phyloP scores from a whole-genome alignment of 768 basidiomycete genomes.

The Calvatia gigantea region DNA sequence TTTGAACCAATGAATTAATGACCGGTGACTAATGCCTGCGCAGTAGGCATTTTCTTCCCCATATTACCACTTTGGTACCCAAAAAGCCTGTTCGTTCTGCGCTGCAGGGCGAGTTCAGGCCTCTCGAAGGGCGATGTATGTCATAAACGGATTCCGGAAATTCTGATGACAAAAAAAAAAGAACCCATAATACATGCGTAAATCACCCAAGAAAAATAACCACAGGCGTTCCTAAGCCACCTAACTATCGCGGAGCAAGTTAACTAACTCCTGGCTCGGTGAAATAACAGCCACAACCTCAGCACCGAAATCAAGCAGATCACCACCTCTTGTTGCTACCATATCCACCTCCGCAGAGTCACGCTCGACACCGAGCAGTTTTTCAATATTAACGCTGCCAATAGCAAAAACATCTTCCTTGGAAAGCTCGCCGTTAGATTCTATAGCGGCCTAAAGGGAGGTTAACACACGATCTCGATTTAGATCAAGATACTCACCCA shows the following conservation, averaged over 20 bases:
- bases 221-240: neutral
- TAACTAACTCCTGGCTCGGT: constrained; percentile 34
- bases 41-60: no score
- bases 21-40: no score
- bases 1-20: no score
- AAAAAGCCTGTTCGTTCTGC: no score
- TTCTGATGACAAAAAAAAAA: no score
- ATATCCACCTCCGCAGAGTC: constrained; percentile 42
- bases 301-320: constrained; percentile 41
- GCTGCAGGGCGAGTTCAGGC: no score
- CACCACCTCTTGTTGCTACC: constrained; percentile 54
- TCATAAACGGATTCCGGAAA: no score
- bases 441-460: constrained; percentile 36
- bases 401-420: constrained; percentile 42
- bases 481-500: constrained; percentile 55
- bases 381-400: constrained; percentile 44
- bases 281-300: constrained; percentile 56
- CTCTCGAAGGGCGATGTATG: no score
- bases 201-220: neutral
- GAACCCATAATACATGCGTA: neutral
- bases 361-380: constrained; percentile 31
- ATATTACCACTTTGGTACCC: no score
- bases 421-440: constrained; percentile 35
- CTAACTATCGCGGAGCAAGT: constrained; percentile 23
- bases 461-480: neutral